phyloP scores from a whole-genome alignment of 2,329 filamentous ascomycete genomes.

The Talaromyces sp. region DNA sequence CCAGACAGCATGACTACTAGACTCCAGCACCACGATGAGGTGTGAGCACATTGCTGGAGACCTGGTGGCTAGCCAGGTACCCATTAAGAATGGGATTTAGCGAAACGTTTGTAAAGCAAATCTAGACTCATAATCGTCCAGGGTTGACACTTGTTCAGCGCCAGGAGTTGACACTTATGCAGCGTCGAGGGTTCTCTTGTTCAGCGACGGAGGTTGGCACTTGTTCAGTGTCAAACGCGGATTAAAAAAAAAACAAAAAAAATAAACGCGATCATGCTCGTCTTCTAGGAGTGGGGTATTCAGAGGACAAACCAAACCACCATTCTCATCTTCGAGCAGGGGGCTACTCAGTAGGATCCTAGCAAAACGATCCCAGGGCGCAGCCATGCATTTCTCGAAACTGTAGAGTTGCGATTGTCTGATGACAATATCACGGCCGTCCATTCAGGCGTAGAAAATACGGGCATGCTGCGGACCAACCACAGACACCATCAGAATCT shows the following conservation, averaged over 20 bases:
- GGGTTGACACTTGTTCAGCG: too few relatives aligned
- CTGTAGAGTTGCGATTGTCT: background rate
- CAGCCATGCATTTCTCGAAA: background rate
- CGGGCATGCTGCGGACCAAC: background rate
- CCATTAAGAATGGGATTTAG: background rate
- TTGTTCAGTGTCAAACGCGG: background rate
- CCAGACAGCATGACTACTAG: background rate
- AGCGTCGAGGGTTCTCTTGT: background rate
- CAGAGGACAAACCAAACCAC: background rate
- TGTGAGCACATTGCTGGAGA: background rate
- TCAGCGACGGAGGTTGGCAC: background rate
- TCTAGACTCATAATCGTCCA: too few relatives aligned
- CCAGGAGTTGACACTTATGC: background rate
- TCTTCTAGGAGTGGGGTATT: background rate
- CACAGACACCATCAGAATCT: background rate
- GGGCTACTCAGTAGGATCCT: background rate
- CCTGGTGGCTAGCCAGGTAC: background rate
- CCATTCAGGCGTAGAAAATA: slow-evolving; percentile 1
- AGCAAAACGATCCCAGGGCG: background rate
- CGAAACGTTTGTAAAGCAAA: too few relatives aligned
- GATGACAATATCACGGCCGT: background rate
- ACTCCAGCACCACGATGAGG: background rate
- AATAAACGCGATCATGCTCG: background rate
- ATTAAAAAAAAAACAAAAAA: background rate
- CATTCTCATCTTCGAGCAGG: background rate